Conservation (phyloP, 495 filamentous ascomycete species). For the Penicillium lividum region DNA sequence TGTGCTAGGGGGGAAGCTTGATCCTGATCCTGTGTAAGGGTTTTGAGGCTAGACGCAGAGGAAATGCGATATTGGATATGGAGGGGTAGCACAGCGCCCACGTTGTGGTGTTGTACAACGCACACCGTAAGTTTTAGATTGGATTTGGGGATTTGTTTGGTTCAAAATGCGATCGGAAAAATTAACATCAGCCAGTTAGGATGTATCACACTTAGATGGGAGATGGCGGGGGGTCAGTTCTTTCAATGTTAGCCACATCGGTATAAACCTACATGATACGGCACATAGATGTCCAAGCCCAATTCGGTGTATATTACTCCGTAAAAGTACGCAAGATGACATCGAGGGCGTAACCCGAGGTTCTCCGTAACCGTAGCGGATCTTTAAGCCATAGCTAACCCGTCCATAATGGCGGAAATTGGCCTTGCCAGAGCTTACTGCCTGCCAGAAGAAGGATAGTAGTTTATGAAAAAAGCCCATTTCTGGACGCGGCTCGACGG, state of each 20-base stretch:
- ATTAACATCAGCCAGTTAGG: background rate
- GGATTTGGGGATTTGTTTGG: background rate
- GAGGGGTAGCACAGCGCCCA: slow-evolving; percentile 1
- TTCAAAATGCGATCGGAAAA: slow-evolving; percentile 2
- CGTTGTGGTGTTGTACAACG: slow-evolving; percentile 13
- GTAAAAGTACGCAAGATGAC: background rate
- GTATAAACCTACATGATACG: background rate
- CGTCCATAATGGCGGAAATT: slow-evolving; percentile 12
- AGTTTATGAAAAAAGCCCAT: background rate
- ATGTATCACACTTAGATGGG: background rate
- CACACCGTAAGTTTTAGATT: slow-evolving; percentile 27
- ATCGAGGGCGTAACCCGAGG: slow-evolving; percentile 12
- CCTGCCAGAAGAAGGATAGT: slow-evolving; percentile 10
- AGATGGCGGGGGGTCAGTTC: slow-evolving; percentile 15
- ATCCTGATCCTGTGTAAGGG: slow-evolving; percentile 6
- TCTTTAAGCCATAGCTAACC: background rate
- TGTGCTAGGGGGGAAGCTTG: slow-evolving; percentile 22
- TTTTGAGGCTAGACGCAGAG: background rate
- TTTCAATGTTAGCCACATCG: background rate
- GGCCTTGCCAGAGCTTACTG: slow-evolving; percentile 1
- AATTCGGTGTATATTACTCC: background rate
- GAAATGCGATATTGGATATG: background rate
- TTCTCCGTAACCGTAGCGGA: slow-evolving; percentile 2
- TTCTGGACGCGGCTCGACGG: background rate
- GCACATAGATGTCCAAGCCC: background rate